Evolutionary conservation across 371 early-diverging fungal genomes (phyloP).

Genomic region (Saksenaea oblongispora): DNA sequence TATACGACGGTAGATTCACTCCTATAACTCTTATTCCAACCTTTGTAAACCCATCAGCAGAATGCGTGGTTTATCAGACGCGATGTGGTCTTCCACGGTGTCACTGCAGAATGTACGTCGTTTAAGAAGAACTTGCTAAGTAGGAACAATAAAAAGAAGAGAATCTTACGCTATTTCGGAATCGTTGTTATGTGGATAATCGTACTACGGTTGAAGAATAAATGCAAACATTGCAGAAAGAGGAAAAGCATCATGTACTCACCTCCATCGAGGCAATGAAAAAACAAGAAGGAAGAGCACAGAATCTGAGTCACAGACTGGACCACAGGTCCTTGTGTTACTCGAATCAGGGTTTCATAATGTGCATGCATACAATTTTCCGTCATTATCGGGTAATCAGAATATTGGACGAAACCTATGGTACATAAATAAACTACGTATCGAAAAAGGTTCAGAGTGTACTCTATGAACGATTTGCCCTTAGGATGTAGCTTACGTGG

Average conservation of each 20-base stretch:
- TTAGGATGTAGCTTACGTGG: too few species aligned
- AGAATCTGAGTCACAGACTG: background rate
- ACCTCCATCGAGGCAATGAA: background rate
- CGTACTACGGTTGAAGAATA: conserved; percentile 16
- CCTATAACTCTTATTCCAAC: conserved; percentile 22
- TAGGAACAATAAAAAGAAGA: background rate
- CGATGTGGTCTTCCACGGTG: conserved; percentile 35
- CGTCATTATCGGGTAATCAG: too few species aligned
- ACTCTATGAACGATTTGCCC: too few species aligned
- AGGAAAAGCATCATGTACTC: background rate
- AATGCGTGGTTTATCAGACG: conserved; percentile 58
- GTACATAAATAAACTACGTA: too few species aligned
- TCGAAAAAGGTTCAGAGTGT: too few species aligned
- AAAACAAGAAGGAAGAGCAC: background rate
- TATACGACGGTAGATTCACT: background rate
- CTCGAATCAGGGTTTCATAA: background rate
- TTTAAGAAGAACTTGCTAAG: background rate
- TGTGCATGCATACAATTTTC: too few species aligned
- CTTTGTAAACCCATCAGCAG: conserved; percentile 72
- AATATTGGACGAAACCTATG: too few species aligned
- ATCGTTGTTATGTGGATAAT: conserved; percentile 23
- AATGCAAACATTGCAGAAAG: background rate
- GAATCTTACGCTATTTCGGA: conserved; percentile 22
- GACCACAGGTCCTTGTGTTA: background rate
- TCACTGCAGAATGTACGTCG: conserved; percentile 21